Evolutionary conservation across 2,329 filamentous ascomycete species (phyloP).

Genomic region (Juglanconis juglandina): DNA sequence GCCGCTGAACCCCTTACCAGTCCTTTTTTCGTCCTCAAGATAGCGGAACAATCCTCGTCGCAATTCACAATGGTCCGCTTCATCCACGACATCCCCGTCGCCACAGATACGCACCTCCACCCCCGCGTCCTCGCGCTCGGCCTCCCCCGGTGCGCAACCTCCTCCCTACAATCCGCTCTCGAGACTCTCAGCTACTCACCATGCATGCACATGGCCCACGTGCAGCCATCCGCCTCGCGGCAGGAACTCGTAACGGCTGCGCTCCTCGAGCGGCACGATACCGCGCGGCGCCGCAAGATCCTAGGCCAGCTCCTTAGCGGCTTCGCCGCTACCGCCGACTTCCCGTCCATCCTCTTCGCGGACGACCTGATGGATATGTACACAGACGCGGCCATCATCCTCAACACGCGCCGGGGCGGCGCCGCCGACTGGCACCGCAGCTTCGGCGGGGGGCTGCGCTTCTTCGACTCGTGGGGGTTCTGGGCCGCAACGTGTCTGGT

Average conservation of each 20-base stretch:
- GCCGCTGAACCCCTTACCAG: no score
- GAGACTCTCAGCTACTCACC: constrained; percentile 28
- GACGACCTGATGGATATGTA: constrained; percentile 38
- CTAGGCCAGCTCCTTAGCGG: constrained; percentile 30
- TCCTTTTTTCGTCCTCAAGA: background rate
- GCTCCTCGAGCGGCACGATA: constrained; percentile 25
- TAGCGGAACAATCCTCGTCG: background rate
- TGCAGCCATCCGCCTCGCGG: constrained; percentile 21
- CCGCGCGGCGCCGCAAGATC: constrained; percentile 25
- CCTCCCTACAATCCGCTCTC: constrained; percentile 33
- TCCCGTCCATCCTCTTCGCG: constrained; percentile 31
- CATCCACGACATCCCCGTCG: constrained; percentile 9
- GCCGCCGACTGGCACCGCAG: constrained; percentile 5
- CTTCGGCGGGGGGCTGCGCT: constrained; percentile 14
- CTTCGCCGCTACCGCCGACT: constrained; percentile 25
- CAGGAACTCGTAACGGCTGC: constrained; percentile 26
- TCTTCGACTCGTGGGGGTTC: constrained; percentile 16
- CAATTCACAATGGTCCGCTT: constrained; percentile 12
- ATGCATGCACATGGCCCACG: constrained; percentile 30
- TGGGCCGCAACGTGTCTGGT: constrained; percentile 14
- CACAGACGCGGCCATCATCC: constrained; percentile 30
- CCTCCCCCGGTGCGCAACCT: constrained; percentile 34
- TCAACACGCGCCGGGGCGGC: constrained; percentile 25
- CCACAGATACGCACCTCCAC: background rate
- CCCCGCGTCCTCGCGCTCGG: constrained; percentile 20